Evolutionary conservation across 495 filamentous ascomycete genomes (phyloP).

Genomic region (Lentithecium fluviatile): DNA sequence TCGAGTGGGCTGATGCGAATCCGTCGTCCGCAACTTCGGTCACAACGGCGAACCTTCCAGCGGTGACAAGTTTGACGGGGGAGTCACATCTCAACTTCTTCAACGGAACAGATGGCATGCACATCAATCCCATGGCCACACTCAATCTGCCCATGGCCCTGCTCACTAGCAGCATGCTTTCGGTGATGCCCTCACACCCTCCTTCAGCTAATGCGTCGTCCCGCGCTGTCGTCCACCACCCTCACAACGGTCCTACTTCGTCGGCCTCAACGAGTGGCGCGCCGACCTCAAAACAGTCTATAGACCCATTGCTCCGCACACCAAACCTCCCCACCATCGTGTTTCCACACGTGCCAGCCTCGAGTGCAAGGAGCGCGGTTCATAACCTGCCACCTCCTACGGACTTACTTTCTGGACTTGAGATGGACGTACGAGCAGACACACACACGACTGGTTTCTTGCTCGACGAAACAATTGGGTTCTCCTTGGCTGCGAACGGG

Average conservation of each 20-base stretch:
- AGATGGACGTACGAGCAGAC: slow-evolving; percentile 14
- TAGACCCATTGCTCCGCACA: slow-evolving; percentile 16
- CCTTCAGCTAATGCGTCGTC: not conserved
- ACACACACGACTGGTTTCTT: not conserved
- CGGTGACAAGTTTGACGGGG: not conserved
- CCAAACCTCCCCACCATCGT: slow-evolving; percentile 26
- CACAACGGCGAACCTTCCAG: not conserved
- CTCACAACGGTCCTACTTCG: not conserved
- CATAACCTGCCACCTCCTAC: slow-evolving; percentile 33
- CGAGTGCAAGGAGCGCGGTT: slow-evolving; percentile 7
- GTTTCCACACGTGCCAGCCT: slow-evolving; percentile 16
- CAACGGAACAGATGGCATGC: slow-evolving; percentile 19
- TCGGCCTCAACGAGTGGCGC: not conserved
- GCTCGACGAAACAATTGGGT: not conserved
- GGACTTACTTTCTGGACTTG: slow-evolving; percentile 28
- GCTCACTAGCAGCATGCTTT: not conserved
- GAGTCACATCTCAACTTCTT: slow-evolving; percentile 14
- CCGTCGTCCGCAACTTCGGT: slow-evolving; percentile 6
- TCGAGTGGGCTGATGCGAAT: slow-evolving; percentile 37
- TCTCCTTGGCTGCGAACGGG: not conserved
- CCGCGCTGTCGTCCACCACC: not conserved
- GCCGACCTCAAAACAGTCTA: slow-evolving; percentile 1
- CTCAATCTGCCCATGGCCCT: slow-evolving; percentile 25
- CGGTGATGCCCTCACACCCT: not conserved
- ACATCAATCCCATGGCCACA: slow-evolving; percentile 35